Percentiles rank a stretch among this genome's conserved stretches.
phyloP scores from a whole-genome alignment of 2,329 filamentous ascomycete genomes.

The Ophiostoma himal-ulmi region DNA sequence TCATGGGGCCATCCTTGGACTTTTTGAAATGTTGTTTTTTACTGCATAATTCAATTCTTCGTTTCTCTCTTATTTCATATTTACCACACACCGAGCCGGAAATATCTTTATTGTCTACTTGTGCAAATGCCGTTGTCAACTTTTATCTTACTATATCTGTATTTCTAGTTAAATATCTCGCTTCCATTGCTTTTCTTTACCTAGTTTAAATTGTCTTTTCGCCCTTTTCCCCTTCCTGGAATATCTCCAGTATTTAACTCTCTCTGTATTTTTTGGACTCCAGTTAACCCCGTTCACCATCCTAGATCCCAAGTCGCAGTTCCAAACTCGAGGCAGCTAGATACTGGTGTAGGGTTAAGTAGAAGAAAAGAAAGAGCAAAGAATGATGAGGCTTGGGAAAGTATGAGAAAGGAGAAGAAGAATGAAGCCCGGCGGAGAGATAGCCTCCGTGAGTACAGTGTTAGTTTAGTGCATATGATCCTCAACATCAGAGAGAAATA shows the following conservation, averaged over 20 bases:
- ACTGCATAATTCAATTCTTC: neutral
- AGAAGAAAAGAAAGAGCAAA: neutral
- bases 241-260: neutral
- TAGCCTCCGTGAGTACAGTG: neutral
- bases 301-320: neutral
- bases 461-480: neutral
- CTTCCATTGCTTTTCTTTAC: constrained; percentile 8
- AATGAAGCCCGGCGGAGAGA: neutral
- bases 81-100: neutral
- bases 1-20: too few relatives aligned
- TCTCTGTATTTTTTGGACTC: neutral
- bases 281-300: constrained; percentile 4
- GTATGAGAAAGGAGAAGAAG: neutral
- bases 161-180: neutral
- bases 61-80: neutral
- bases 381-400: neutral
- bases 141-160: neutral
- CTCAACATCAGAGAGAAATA: neutral
- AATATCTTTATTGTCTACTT: neutral
- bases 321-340: neutral
- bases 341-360: neutral
- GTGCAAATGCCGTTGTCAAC: neutral
- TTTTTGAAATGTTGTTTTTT: neutral
- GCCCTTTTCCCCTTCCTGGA: constrained; percentile 2
- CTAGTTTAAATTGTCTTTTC: neutral